These are phyloP conservation scores for Aspergillus egyptiacus DNA, from an alignment of 495 filamentous ascomycete species.

Conservation along the genomic window DNA sequence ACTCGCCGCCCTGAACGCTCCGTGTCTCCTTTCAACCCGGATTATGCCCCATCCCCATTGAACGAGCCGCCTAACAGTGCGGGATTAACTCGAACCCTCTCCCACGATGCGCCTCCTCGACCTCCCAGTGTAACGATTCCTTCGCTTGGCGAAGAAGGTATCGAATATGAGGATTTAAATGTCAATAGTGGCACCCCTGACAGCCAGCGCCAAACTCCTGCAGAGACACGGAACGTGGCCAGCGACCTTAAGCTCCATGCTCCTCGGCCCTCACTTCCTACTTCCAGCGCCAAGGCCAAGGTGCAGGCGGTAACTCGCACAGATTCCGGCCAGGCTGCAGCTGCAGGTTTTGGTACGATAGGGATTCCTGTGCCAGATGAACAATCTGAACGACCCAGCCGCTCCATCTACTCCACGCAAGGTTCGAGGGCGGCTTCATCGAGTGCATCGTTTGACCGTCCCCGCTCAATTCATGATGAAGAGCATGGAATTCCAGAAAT, in stretches of 20 bases:
- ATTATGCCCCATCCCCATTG: slow-evolving; percentile 79
- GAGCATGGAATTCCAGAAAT: slow-evolving; percentile 89
- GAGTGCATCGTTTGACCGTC: slow-evolving; percentile 43
- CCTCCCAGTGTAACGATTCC: slow-evolving; percentile 76
- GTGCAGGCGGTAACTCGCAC: slow-evolving; percentile 81
- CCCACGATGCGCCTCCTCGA: slow-evolving; percentile 50
- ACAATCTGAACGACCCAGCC: slow-evolving; percentile 50
- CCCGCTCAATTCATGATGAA: slow-evolving; percentile 50
- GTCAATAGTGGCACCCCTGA: slow-evolving; percentile 34
- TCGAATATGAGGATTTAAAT: slow-evolving; percentile 69
- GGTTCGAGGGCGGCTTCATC: slow-evolving; percentile 51
- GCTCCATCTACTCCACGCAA: slow-evolving; percentile 37
- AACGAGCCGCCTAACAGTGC: slow-evolving; percentile 57
- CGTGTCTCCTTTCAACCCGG: slow-evolving; percentile 66
- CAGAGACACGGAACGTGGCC: slow-evolving; percentile 71
- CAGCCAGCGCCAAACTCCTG: slow-evolving; percentile 38
- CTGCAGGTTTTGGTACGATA: slow-evolving; percentile 70
- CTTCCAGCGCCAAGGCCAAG: slow-evolving; percentile 68
- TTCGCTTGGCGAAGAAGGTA: slow-evolving; percentile 81
- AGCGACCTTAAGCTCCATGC: slow-evolving; percentile 81
- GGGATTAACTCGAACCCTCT: slow-evolving; percentile 39
- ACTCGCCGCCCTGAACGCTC: slow-evolving; percentile 67
- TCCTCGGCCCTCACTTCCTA: slow-evolving; percentile 80
- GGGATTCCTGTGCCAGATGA: slow-evolving; percentile 52
- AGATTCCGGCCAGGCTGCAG: slow-evolving; percentile 75